Percentiles rank a stretch among this genome's conserved stretches.
Evolutionary conservation across 345 rosid species (phyloP).

Genomic region (Arabidopsis thaliana): TAIR10.1 NC_003074.8:19851501-19852000

Average conservation of each 20-base stretch:
- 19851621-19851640: too few species aligned
- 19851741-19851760: background rate
- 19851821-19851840: slow-evolving; percentile 15
- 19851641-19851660: too few species aligned
- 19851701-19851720: background rate
- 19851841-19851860: slow-evolving; percentile 28
- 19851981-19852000: background rate
- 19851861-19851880: slow-evolving; percentile 17
- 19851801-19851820: slow-evolving; percentile 5
- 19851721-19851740: too few species aligned
- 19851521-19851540: too few species aligned
- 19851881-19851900: background rate
- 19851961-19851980: background rate
- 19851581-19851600: too few species aligned
- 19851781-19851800: background rate
- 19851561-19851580: too few species aligned
- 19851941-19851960: background rate
- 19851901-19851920: background rate
- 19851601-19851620: too few species aligned
- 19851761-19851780: too few species aligned
- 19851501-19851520: too few species aligned
- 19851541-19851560: too few species aligned
- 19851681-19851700: too few species aligned
- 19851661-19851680: too few species aligned
- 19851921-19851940: background rate